phyloP scores from a whole-genome alignment of 306 rosid species.

The Erythrophleum fordii region DNA sequence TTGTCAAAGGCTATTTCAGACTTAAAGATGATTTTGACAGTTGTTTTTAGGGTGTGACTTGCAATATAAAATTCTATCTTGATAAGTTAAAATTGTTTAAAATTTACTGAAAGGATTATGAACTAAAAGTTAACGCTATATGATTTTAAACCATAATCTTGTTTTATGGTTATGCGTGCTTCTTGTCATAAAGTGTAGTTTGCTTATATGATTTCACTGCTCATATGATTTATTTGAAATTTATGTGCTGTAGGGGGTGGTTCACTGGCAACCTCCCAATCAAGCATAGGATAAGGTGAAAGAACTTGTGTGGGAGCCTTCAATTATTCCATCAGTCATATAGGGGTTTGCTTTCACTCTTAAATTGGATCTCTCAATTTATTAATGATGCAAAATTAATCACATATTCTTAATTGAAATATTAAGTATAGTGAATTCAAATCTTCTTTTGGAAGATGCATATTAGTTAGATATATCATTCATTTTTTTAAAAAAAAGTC shows the following conservation, averaged over 20 bases:
- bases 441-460: too few species aligned
- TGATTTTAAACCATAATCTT: background rate
- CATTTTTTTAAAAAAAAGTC: too few species aligned
- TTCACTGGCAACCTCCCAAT: slow-evolving; percentile 89
- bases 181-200: background rate
- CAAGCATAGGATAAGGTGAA: slow-evolving; percentile 74
- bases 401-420: too few species aligned
- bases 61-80: too few species aligned
- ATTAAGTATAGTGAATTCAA: too few species aligned
- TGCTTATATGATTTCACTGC: background rate
- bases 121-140: background rate
- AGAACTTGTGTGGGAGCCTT: slow-evolving; percentile 82
- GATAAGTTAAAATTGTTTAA: too few species aligned
- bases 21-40: background rate
- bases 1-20: background rate
- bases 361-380: too few species aligned
- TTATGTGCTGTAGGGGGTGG: slow-evolving; percentile 71
- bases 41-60: too few species aligned
- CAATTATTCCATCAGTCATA: too few species aligned
- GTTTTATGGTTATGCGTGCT: background rate
- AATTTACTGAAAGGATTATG: background rate
- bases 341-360: too few species aligned
- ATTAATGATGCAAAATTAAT: too few species aligned
- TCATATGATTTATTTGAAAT: slow-evolving; percentile 3
- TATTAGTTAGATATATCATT: too few species aligned